These are phyloP conservation scores for Aegilops tauschii DNA, from an alignment of 176 grass and related monocot genomes.

Conservation along the genomic window DNA sequence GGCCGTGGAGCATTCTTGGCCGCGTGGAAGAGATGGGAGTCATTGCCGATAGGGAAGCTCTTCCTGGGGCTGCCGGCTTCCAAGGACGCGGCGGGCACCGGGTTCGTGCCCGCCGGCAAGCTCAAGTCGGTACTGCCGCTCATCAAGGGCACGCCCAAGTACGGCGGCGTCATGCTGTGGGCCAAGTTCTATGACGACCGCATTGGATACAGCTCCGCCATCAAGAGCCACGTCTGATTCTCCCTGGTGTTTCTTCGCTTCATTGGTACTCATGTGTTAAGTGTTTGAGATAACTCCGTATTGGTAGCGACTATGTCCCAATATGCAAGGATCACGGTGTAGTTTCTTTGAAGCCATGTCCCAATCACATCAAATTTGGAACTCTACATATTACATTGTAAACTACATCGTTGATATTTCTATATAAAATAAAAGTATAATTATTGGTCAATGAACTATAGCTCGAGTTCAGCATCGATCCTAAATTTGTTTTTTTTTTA, in stretches of 20 bases:
- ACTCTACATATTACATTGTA: too few relatives aligned
- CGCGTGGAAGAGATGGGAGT: slow-evolving; percentile 63
- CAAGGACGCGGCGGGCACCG: slow-evolving; percentile 26
- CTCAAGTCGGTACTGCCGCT: slow-evolving; percentile 66
- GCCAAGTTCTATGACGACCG: slow-evolving; percentile 57
- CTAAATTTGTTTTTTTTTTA: too few relatives aligned
- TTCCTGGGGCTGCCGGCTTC: slow-evolving; percentile 66
- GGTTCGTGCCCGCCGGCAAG: slow-evolving; percentile 46
- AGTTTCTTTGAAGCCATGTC: too few relatives aligned
- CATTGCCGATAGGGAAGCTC: slow-evolving; percentile 40
- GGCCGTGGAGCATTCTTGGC: slow-evolving; percentile 23
- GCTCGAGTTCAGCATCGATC: too few relatives aligned
- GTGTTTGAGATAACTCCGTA: not conserved
- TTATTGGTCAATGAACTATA: too few relatives aligned
- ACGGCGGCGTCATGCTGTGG: slow-evolving; percentile 83
- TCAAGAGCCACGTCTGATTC: slow-evolving; percentile 4
- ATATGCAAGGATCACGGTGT: too few relatives aligned
- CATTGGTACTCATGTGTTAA: not conserved
- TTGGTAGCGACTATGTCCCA: not conserved
- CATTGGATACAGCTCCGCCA: slow-evolving; percentile 44
- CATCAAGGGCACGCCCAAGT: slow-evolving; percentile 47
- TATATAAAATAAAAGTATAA: too few relatives aligned
- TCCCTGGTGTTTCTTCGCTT: not conserved
- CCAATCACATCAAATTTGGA: too few relatives aligned
- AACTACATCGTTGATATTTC: too few relatives aligned